Evolutionary conservation across 2,329 filamentous ascomycete genomes (phyloP), one percentile per base, ranked within the genome.

Genomic region (Massarina eburnea): DNA sequence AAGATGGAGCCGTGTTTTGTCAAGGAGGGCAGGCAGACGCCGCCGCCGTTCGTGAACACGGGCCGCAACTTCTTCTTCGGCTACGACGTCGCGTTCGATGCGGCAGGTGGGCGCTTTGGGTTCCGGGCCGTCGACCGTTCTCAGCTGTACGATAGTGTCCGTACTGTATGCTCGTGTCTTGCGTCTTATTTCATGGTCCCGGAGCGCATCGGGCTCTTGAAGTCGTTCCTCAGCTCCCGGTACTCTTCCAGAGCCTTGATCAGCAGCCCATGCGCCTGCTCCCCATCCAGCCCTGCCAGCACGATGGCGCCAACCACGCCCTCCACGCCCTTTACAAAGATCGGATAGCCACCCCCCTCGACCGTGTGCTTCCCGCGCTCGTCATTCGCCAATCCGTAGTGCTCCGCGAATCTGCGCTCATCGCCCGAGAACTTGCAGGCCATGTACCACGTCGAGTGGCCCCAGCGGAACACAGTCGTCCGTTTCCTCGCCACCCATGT

Each of bases 211-310:
- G 66, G 66, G 39, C 63, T 68, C 44, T 55, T 58, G 22, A 59
- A 65, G 9, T 64, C 66, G 20, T 68, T 66, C 26, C 65, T 52
- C 45, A 69, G 46, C 46, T 64, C 62, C 63, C 55, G 76, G 55
- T 79, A 78, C 51, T 81, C 79, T 56, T 76, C 76, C 33, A 91
- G 75, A 1, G 82, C 82, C 64, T 91, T 85, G 1, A 88, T 79
- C 60, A 92, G 83, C 29, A 91, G 80, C 8, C 82, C 82, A 68
- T 94, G 89, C 67, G 91, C 88, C 72, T 91, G 80, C 58, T 88
- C 77, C 69, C 91, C 85, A 73, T 84, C 86, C 66, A 92, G 67
- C 4, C 88, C 89, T 61, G 83, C 87, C 1, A 92, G 85, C 15
- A 91, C 82, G 19, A 91, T 82, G 1, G 89, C 84, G 1, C 81